Evolutionary conservation across 805 yeast species (phyloP), one percentile per base, ranked within the genome.

Genomic region (Wickerhamiella siamensis): DNA sequence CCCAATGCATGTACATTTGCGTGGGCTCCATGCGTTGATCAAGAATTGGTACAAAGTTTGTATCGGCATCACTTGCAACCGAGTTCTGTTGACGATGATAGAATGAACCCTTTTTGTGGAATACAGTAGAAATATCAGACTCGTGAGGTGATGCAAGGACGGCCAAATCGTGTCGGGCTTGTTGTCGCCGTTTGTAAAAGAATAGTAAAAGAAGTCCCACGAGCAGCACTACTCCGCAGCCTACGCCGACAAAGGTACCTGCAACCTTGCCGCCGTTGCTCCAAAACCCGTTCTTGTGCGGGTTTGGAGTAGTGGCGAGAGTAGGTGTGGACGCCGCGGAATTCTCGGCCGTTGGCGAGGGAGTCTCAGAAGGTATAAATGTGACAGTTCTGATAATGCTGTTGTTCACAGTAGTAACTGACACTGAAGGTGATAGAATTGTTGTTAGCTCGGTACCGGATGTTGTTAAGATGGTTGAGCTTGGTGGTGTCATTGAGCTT

Each of bases 161-260:
- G 24, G 51, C 40, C 38, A 48, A 40, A 21, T 47, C 43, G 39
- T 46, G 48, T 50, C 41, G 4, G 42, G 43, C n/a, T 36, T 36
- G 22, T 43, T 51, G 38, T 50, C 52, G 19, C 49, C 53, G 5
- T 52, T 56, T 40, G 55, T 64, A 50, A 29, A 64, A 47, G 31
- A 69, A 57, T 61, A 71, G 62, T 52, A 69, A 70, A 10, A 72
- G 33, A 2, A 78, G 46, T 1, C 66, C 61, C 0, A 61, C 50
- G 1, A 78, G 38, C 1, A 76, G 38, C 1, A 73, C 51, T 1
- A 62, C 71, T 1, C 77, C 76, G 1, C 83, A 51, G 1, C 87
- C 94, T 15, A 83, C 91, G 0, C 73, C 86, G 2, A 80, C 74
- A 60, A 83, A 83, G 0, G 84, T 80, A 3, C 93, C 95, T 0